Percentiles rank a stretch among this genome's conserved stretches.
Evolutionary conservation across 306 rosid species (phyloP).

Genomic region (Pterocarpus macrocarpus): DNA sequence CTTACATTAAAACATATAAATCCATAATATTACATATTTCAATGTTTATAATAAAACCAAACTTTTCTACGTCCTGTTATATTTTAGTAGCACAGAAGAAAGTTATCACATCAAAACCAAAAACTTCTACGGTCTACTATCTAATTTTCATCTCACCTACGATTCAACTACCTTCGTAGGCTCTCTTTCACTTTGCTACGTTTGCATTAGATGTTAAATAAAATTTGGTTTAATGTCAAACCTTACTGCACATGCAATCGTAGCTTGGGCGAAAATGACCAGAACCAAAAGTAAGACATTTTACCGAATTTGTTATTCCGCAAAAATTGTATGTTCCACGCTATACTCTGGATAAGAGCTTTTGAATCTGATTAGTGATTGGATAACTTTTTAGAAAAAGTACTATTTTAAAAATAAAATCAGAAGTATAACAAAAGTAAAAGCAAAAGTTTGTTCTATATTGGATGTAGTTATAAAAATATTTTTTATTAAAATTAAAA

Average conservation of each 20-base stretch:
- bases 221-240: neutral
- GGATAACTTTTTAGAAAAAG: no score
- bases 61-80: neutral
- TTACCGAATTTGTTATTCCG: neutral
- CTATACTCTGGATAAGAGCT: neutral
- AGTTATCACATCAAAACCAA: neutral
- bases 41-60: neutral
- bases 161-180: neutral
- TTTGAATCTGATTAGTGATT: neutral
- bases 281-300: neutral
- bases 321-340: neutral
- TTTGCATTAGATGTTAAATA: neutral
- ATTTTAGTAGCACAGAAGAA: neutral
- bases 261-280: neutral
- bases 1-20: no score
- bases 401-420: no score
- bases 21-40: no score
- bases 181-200: neutral
- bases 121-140: neutral
- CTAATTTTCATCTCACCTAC: neutral
- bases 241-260: neutral
- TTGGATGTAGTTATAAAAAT: no score
- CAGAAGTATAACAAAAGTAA: no score
- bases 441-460: no score
- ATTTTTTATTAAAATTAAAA: no score